These are phyloP conservation scores for Trichophyton benhamiae DNA, from an alignment of 2,329 filamentous ascomycete species.

Conservation along the genomic window DNA sequence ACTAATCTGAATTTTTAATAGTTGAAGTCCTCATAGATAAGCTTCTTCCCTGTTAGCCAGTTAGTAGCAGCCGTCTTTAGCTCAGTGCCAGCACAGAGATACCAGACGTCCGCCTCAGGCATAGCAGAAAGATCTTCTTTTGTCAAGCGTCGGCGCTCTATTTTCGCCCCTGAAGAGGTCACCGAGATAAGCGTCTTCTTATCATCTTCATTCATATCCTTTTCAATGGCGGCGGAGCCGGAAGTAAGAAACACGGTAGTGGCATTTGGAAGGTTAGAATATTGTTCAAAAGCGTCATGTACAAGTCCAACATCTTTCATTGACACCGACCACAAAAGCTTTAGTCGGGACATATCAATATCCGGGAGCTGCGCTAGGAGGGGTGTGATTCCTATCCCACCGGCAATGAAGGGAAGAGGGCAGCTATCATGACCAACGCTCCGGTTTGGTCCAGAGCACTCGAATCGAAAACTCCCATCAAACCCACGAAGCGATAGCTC, in stretches of 20 bases:
- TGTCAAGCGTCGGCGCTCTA: constrained; percentile 37
- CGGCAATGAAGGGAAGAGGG: constrained; percentile 54
- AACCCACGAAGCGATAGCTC: constrained; percentile 61
- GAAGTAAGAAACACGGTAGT: constrained; percentile 54
- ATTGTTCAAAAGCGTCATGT: constrained; percentile 43
- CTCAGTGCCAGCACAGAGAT: constrained; percentile 44
- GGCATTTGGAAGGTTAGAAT: constrained; percentile 40
- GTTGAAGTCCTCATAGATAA: constrained; percentile 50
- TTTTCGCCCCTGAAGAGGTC: constrained; percentile 18
- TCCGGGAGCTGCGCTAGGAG: constrained; percentile 55
- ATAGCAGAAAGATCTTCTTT: constrained; percentile 34
- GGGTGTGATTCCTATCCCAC: constrained; percentile 74
- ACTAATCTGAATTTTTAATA: constrained; percentile 35
- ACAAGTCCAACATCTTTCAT: constrained; percentile 52
- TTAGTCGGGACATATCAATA: constrained; percentile 38
- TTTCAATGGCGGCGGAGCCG: constrained; percentile 21
- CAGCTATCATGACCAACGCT: constrained; percentile 10
- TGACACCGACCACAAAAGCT: constrained; percentile 57
- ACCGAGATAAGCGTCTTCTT: constrained; percentile 34
- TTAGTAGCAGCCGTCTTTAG: constrained; percentile 39
- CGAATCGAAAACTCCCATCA: constrained; percentile 50
- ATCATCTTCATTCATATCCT: constrained; percentile 17
- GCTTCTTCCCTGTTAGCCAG: constrained; percentile 45
- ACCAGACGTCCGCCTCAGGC: constrained; percentile 39
- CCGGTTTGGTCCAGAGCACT: constrained; percentile 4